phyloP scores from a whole-genome alignment of 139 green algal species.

The Desmodesmus armatus region DNA sequence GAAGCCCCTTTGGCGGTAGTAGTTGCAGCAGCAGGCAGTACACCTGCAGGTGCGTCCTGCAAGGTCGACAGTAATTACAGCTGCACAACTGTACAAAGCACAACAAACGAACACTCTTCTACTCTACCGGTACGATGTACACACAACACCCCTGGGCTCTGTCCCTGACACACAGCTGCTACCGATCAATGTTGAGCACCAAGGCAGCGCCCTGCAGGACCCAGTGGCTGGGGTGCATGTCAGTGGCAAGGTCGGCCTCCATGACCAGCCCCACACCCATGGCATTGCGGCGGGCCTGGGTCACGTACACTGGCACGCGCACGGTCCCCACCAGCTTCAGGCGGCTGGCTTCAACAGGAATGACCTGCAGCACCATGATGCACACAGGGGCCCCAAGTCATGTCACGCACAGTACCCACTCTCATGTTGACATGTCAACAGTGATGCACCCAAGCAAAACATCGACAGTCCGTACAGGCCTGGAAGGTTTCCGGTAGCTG shows the following conservation, averaged over 20 bases:
- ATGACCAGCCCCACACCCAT: slow-evolving; percentile 90
- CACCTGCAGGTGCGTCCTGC: too few relatives aligned
- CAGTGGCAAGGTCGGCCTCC: slow-evolving; percentile 81
- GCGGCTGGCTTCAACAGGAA: slow-evolving; percentile 85
- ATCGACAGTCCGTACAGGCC: neutral
- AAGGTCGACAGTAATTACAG: too few relatives aligned
- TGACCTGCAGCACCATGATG: slow-evolving; percentile 75
- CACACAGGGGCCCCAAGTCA: too few relatives aligned
- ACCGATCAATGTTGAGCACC: slow-evolving; percentile 80
- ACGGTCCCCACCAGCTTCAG: slow-evolving; percentile 83
- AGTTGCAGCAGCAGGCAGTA: too few relatives aligned
- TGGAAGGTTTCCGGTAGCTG: too few relatives aligned
- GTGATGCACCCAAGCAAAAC: neutral
- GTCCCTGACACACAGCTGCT: too few relatives aligned
- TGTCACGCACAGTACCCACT: neutral
- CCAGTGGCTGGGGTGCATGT: slow-evolving; percentile 86
- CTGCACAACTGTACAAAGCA: too few relatives aligned
- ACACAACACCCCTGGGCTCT: too few relatives aligned
- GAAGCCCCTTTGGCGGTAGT: too few relatives aligned
- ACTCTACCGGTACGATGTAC: too few relatives aligned
- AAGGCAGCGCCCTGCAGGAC: slow-evolving; percentile 87
- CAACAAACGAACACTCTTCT: too few relatives aligned
- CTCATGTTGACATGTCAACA: neutral
- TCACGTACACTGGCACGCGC: slow-evolving; percentile 87
- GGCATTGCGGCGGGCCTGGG: slow-evolving; percentile 82